Percentiles rank a stretch among this genome's conserved stretches.
These are phyloP conservation scores for Entoloma clypeatum DNA, from an alignment of 1,284 basidiomycete species.

Conservation along the genomic window DNA sequence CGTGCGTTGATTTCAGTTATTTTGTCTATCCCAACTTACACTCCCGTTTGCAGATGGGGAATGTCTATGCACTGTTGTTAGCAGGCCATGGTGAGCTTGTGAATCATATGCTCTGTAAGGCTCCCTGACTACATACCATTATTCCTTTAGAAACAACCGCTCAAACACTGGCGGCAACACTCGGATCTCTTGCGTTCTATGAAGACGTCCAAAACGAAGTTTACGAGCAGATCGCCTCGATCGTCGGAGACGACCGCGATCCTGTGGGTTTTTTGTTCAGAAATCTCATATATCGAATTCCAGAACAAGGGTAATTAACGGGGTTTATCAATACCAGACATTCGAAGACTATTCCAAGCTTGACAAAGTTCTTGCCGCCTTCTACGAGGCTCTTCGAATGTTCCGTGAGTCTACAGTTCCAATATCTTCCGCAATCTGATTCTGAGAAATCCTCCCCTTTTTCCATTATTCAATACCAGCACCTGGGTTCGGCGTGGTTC, in stretches of 20 bases:
- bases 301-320: not conserved
- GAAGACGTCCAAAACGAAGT: constrained; percentile 44
- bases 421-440: too few relatives aligned
- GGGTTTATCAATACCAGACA: constrained; percentile 24
- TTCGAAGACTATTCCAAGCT: constrained; percentile 42
- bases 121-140: too few relatives aligned
- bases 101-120: too few relatives aligned
- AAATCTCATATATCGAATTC: too few relatives aligned
- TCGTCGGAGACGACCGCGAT: constrained; percentile 36
- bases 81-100: too few relatives aligned
- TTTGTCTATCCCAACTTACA: too few relatives aligned
- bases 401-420: constrained; percentile 38
- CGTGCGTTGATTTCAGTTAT: too few relatives aligned
- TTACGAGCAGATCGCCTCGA: constrained; percentile 38
- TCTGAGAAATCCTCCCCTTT: constrained; percentile 1
- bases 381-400: constrained; percentile 43
- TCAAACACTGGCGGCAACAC: constrained; percentile 41
- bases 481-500: constrained; percentile 28
- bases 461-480: constrained; percentile 18
- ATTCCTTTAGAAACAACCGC: constrained; percentile 58
- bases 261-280: constrained; percentile 29
- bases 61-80: too few relatives aligned
- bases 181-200: constrained; percentile 43
- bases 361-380: constrained; percentile 42
- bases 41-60: too few relatives aligned